Percentiles rank a stretch among this genome's conserved stretches.
Evolutionary conservation across 768 basidiomycete genomes (phyloP).

Genomic region (Leucosporidium yakuticum): DNA sequence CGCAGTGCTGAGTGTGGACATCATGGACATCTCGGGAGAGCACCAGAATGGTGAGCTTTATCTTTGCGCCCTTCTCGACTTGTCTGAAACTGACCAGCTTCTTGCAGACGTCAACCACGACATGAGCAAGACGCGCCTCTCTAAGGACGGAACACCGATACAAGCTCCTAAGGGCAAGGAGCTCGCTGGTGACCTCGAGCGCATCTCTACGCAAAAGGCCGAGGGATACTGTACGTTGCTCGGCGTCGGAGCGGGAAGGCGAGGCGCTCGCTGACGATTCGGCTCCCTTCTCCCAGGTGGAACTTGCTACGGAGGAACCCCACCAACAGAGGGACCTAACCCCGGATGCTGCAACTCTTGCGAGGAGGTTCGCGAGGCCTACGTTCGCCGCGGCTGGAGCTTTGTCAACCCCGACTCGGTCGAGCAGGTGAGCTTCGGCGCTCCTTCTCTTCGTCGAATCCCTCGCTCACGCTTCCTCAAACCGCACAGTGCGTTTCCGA

Average conservation of each 20-base stretch:
- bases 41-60: conserved; percentile 58
- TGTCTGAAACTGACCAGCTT: neutral
- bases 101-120: conserved; percentile 68
- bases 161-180: conserved; percentile 46
- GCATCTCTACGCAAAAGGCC: conserved; percentile 57
- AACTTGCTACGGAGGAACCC: conserved; percentile 86
- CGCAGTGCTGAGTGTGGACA: conserved; percentile 85
- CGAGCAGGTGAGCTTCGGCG: conserved; percentile 64
- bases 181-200: conserved; percentile 81
- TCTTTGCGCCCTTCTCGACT: neutral
- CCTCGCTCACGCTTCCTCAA: neutral
- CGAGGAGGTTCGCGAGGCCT: conserved; percentile 85
- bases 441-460: neutral
- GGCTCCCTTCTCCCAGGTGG: conserved; percentile 58
- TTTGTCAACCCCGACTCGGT: conserved; percentile 83
- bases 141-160: conserved; percentile 56
- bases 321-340: conserved; percentile 45
- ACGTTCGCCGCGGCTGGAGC: conserved; percentile 90
- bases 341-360: conserved; percentile 91
- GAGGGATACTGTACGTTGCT: conserved; percentile 40
- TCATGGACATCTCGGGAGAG: conserved; percentile 98
- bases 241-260: neutral
- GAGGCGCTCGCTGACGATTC: neutral
- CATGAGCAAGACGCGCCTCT: conserved; percentile 73
- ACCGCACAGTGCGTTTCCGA: conserved; percentile 71